Conservation (phyloP, 257 asterid genomes). For the Leonotis leonurus region DNA sequence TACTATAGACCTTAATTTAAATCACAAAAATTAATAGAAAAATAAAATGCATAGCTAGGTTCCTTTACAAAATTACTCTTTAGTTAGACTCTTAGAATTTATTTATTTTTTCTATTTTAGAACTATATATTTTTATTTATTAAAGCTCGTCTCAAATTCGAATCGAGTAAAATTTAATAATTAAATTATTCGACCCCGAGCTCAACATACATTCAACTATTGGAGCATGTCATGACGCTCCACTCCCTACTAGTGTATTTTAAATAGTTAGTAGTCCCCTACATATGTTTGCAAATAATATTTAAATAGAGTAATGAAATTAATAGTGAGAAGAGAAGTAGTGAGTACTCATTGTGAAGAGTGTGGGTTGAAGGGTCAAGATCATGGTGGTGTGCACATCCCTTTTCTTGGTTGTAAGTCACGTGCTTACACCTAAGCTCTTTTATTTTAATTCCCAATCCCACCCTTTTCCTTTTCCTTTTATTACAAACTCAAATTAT, state of each 20-base stretch:
- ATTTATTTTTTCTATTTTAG: too few relatives aligned
- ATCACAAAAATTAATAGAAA: too few relatives aligned
- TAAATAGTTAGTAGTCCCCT: neutral
- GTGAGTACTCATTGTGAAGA: slow-evolving; percentile 8
- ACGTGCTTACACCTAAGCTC: slow-evolving; percentile 39
- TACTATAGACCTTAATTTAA: too few relatives aligned
- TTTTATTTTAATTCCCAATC: neutral
- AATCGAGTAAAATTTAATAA: neutral
- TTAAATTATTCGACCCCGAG: neutral
- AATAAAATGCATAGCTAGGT: too few relatives aligned
- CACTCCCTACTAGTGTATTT: too few relatives aligned
- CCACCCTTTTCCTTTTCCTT: neutral
- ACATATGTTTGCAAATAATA: neutral
- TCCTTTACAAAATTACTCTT: too few relatives aligned
- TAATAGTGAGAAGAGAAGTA: slow-evolving; percentile 17
- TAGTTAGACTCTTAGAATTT: too few relatives aligned
- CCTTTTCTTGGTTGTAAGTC: slow-evolving; percentile 39
- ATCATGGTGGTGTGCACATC: slow-evolving; percentile 30
- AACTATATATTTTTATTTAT: too few relatives aligned
- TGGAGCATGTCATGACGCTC: too few relatives aligned
- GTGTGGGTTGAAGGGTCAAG: slow-evolving; percentile 34
- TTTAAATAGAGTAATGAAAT: too few relatives aligned
- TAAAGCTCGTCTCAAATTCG: neutral
- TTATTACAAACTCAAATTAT: neutral
- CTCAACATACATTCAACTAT: too few relatives aligned